Evolutionary conservation across 805 yeast species (phyloP).

Genomic region (Metschnikowia similis): DNA sequence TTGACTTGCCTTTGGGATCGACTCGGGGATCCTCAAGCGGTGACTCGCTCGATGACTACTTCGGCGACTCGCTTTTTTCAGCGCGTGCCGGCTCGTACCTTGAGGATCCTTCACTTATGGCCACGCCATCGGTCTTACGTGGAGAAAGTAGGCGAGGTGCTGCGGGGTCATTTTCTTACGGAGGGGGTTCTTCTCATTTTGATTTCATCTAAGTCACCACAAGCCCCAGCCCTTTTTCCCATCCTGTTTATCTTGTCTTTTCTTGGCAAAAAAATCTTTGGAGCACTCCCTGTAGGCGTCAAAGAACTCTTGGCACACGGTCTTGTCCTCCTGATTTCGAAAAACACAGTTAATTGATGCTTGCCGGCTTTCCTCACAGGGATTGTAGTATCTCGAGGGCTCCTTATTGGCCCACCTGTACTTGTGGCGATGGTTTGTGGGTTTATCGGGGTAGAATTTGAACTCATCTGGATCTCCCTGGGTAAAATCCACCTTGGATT

Average conservation of each 20-base stretch:
- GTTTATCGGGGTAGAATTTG: constrained; percentile 84
- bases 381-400: constrained; percentile 84
- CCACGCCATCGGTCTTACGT: constrained; percentile 1
- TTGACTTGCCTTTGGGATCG: neutral
- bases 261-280: constrained; percentile 36
- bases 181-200: neutral
- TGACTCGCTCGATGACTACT: neutral
- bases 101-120: constrained; percentile 8
- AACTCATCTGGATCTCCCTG: constrained; percentile 48
- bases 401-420: constrained; percentile 68
- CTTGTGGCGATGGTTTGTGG: constrained; percentile 66
- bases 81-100: neutral
- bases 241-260: constrained; percentile 30
- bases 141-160: constrained; percentile 2
- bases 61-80: neutral
- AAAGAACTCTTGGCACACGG: constrained; percentile 72
- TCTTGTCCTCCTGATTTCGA: constrained; percentile 61
- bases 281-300: constrained; percentile 87
- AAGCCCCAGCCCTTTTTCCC: constrained; percentile 44
- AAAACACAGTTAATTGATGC: constrained; percentile 86
- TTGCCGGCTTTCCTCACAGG: constrained; percentile 84
- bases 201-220: constrained; percentile 22
- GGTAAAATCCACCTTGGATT: constrained; percentile 50
- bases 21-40: neutral
- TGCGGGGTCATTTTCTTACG: constrained; percentile 1